Conservation (phyloP, 1,284 basidiomycete species). For the Ustilago trichophora region DNA sequence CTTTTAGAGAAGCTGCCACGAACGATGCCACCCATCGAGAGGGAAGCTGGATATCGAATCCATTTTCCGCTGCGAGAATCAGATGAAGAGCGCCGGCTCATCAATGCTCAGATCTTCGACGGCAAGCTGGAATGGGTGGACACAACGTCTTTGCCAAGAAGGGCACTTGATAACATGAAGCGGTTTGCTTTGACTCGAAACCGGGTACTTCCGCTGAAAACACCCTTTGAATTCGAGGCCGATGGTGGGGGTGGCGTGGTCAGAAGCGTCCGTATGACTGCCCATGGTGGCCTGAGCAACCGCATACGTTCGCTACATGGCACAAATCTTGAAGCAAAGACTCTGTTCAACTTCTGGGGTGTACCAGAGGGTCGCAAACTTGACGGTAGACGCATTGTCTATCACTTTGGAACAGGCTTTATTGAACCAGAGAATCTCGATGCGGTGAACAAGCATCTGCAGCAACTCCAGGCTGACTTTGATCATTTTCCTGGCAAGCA, state of each 20-base stretch:
- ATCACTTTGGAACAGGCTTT: background rate
- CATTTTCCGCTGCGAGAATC: background rate
- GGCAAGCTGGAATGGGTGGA: slow-evolving; percentile 1
- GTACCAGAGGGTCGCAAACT: background rate
- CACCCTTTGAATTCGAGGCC: too few species aligned
- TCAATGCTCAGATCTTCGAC: background rate
- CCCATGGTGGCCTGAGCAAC: background rate
- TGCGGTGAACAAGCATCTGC: background rate
- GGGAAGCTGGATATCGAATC: too few species aligned
- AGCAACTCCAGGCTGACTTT: too few species aligned
- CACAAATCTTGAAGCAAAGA: background rate
- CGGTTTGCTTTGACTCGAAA: background rate
- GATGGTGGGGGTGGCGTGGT: background rate
- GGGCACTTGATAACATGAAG: background rate
- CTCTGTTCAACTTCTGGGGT: background rate
- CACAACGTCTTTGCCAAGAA: background rate
- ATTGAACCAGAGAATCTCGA: background rate
- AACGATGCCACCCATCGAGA: too few species aligned
- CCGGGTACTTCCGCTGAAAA: background rate
- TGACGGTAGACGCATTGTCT: background rate
- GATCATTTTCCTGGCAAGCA: too few species aligned
- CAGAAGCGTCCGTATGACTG: background rate
- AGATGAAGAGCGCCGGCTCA: background rate
- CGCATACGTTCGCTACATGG: background rate
- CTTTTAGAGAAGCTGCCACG: too few species aligned